Evolutionary conservation across 495 filamentous ascomycete species (phyloP).

Genomic region (Neurospora sp.): DNA sequence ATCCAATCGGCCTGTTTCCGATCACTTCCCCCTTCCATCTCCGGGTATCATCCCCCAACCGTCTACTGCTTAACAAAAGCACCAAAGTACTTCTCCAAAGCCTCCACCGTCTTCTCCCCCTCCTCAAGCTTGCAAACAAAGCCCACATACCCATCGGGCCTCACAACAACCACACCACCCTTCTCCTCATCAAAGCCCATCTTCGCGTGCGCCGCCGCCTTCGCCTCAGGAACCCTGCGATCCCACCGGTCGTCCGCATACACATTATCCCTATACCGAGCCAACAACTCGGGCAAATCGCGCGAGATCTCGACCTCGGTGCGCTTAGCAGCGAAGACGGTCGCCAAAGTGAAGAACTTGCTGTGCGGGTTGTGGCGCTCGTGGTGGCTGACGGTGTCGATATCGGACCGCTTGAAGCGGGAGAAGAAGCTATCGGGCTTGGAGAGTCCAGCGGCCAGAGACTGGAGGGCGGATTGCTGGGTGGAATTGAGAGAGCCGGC

Average conservation of each 20-base stretch:
- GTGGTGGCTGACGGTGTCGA: constrained; percentile 58
- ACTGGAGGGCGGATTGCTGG: constrained; percentile 45
- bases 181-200: constrained; percentile 66
- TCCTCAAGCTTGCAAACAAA: constrained; percentile 62
- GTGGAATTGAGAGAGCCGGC: constrained; percentile 51
- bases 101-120: constrained; percentile 68
- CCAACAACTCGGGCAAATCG: constrained; percentile 56
- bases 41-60: not conserved
- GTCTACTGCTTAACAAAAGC: constrained; percentile 45
- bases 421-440: constrained; percentile 61
- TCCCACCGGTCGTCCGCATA: constrained; percentile 83
- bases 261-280: constrained; percentile 69
- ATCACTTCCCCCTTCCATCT: not conserved
- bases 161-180: constrained; percentile 70
- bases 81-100: constrained; percentile 73
- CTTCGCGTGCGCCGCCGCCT: constrained; percentile 73
- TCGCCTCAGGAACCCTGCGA: constrained; percentile 53
- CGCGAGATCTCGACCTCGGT: constrained; percentile 53
- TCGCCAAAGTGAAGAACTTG: constrained; percentile 66
- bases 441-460: constrained; percentile 54
- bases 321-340: constrained; percentile 57
- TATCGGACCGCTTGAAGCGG: constrained; percentile 50
- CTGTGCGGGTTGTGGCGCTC: constrained; percentile 78
- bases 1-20: not conserved
- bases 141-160: constrained; percentile 81